These are phyloP conservation scores for Ogataea siamensis DNA, from an alignment of 805 yeast species.

Conservation along the genomic window DNA sequence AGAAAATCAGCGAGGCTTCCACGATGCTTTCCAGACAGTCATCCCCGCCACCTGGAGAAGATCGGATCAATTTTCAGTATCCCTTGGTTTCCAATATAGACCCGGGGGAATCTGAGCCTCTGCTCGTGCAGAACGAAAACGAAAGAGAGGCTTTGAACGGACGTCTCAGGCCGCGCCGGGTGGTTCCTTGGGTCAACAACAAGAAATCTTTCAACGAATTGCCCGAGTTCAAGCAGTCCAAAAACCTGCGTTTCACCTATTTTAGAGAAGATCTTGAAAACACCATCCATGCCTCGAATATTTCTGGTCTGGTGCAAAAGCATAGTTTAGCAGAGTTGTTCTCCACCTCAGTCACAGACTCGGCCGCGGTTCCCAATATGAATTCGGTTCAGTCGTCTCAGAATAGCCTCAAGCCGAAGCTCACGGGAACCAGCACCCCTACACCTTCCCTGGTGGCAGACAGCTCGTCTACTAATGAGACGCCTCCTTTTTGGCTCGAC, in stretches of 20 bases:
- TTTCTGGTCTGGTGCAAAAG: constrained; percentile 69
- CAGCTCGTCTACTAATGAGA: constrained; percentile 29
- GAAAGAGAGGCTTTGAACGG: constrained; percentile 59
- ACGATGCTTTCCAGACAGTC: constrained; percentile 28
- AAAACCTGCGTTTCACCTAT: constrained; percentile 79
- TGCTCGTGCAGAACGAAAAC: constrained; percentile 39
- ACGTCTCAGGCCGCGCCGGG: constrained; percentile 69
- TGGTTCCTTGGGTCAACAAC: constrained; percentile 69
- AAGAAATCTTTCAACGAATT: constrained; percentile 17
- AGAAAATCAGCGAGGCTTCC: constrained; percentile 27
- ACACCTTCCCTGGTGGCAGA: constrained; percentile 27
- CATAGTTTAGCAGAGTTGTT: constrained; percentile 65
- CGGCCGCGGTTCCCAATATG: constrained; percentile 4
- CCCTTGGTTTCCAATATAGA: constrained; percentile 37
- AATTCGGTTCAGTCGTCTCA: constrained; percentile 18
- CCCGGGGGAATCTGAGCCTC: constrained; percentile 26
- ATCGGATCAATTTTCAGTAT: constrained; percentile 39
- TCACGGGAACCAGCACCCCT: constrained; percentile 24
- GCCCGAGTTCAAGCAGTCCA: constrained; percentile 22
- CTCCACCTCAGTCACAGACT: constrained; percentile 40
- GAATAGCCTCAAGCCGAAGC: constrained; percentile 12
- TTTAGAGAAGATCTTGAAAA: constrained; percentile 86
- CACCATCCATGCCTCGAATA: constrained; percentile 87
- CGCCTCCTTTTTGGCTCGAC: constrained; percentile 89
- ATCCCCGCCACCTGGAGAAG: constrained; percentile 12